phyloP scores from a whole-genome alignment of 495 filamentous ascomycete species.

The Schizothecium vesticola region DNA sequence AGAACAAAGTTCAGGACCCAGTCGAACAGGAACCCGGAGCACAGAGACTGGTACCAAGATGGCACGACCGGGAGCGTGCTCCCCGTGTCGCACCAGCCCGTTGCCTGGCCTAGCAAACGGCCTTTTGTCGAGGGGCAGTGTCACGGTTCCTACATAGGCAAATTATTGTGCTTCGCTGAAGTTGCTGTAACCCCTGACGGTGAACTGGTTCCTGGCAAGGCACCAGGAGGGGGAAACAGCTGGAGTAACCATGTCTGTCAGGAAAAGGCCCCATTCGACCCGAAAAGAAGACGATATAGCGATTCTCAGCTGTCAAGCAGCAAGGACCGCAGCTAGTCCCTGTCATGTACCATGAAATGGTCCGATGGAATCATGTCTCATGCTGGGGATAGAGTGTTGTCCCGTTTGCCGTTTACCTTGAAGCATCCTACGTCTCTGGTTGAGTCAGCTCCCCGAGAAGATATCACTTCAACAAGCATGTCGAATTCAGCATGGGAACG shows the following conservation, averaged over 20 bases:
- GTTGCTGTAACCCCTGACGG: background rate
- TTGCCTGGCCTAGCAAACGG: constrained; percentile 10
- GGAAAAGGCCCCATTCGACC: background rate
- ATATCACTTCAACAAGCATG: background rate
- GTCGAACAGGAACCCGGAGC: background rate
- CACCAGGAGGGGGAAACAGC: background rate
- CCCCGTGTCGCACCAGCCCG: constrained; percentile 5
- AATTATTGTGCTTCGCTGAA: background rate
- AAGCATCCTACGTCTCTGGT: background rate
- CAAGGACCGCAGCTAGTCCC: background rate
- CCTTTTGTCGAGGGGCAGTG: constrained; percentile 3
- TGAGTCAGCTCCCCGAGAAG: background rate
- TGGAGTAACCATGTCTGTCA: background rate
- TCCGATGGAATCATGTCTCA: background rate
- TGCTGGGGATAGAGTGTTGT: background rate
- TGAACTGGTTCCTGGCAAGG: background rate
- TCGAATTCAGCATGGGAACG: background rate
- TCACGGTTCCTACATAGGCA: background rate
- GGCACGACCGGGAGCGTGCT: constrained; percentile 8
- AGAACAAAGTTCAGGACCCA: background rate
- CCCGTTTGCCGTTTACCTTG: background rate
- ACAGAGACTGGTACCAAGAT: constrained; percentile 2
- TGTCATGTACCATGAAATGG: background rate
- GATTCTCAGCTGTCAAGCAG: background rate
- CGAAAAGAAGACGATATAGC: background rate